Evolutionary conservation across 441 rosid species (phyloP).

Genomic region (Pelargonium australe): DNA sequence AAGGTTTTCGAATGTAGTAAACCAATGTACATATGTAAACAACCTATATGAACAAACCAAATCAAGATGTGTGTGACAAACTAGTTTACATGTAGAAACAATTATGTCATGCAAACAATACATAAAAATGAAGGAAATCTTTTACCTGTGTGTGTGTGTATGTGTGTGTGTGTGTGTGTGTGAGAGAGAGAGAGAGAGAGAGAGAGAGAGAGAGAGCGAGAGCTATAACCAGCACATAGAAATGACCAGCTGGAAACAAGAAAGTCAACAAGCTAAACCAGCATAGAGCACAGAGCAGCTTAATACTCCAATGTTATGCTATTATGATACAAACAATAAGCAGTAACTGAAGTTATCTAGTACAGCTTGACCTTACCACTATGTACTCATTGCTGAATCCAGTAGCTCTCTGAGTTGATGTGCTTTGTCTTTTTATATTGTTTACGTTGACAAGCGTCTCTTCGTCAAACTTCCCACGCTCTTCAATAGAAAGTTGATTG

Average conservation of each 20-base stretch:
- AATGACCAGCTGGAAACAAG: not conserved
- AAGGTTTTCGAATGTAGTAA: too few relatives aligned
- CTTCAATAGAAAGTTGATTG: slow-evolving; percentile 89
- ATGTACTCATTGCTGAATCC: slow-evolving; percentile 78
- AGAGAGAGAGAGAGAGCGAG: too few relatives aligned
- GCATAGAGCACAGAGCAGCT: not conserved
- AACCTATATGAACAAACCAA: too few relatives aligned
- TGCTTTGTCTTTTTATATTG: slow-evolving; percentile 59
- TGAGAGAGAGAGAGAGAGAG: too few relatives aligned
- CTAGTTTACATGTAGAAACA: too few relatives aligned
- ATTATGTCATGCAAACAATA: too few relatives aligned
- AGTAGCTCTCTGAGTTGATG: slow-evolving; percentile 41
- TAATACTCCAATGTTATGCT: not conserved
- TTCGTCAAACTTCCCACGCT: slow-evolving; percentile 86
- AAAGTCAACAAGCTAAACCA: not conserved
- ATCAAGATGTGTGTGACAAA: too few relatives aligned
- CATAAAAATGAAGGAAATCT: too few relatives aligned
- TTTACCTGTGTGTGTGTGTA: too few relatives aligned
- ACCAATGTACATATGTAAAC: too few relatives aligned
- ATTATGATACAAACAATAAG: not conserved
- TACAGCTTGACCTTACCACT: slow-evolving; percentile 47
- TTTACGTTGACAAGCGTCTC: slow-evolving; percentile 88
- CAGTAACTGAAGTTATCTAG: not conserved
- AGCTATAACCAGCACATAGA: not conserved
- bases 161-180: not conserved